Percentiles rank a stretch among this genome's conserved stretches.
These are phyloP conservation scores for Diplodia scrobiculata DNA, from an alignment of 2,329 filamentous ascomycete genomes.

Conservation along the genomic window DNA sequence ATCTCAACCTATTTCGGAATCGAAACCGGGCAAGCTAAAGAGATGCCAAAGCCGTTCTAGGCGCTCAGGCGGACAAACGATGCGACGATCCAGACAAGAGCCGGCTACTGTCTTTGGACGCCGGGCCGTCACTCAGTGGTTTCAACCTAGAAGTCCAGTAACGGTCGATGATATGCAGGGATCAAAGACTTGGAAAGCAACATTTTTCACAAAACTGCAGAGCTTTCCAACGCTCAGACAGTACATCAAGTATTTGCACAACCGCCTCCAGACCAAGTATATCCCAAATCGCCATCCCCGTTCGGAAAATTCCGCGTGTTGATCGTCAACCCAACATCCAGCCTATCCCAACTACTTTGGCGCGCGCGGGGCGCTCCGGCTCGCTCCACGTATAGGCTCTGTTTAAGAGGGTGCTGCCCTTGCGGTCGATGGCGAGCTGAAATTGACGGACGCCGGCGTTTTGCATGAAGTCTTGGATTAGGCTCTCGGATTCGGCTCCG, in stretches of 20 bases:
- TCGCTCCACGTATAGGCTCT: conserved; percentile 36
- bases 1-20: too few relatives aligned
- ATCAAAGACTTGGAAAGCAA: neutral
- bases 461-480: conserved; percentile 35
- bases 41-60: neutral
- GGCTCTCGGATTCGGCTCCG: neutral
- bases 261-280: neutral
- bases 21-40: neutral
- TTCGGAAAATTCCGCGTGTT: conserved; percentile 29
- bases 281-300: neutral
- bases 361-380: conserved; percentile 29
- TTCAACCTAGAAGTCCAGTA: too few relatives aligned
- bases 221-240: neutral
- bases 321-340: conserved; percentile 27
- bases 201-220: neutral
- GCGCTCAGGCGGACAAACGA: neutral
- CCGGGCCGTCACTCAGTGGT: neutral
- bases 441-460: conserved; percentile 34
- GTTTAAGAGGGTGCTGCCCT: conserved; percentile 33
- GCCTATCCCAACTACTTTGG: neutral
- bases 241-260: neutral
- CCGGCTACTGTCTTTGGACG: neutral
- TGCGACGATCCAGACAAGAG: neutral
- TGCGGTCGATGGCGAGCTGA: conserved; percentile 34
- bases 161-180: neutral